phyloP scores from a whole-genome alignment of 495 filamentous ascomycete species.

The Aspergillus egyptiacus region DNA sequence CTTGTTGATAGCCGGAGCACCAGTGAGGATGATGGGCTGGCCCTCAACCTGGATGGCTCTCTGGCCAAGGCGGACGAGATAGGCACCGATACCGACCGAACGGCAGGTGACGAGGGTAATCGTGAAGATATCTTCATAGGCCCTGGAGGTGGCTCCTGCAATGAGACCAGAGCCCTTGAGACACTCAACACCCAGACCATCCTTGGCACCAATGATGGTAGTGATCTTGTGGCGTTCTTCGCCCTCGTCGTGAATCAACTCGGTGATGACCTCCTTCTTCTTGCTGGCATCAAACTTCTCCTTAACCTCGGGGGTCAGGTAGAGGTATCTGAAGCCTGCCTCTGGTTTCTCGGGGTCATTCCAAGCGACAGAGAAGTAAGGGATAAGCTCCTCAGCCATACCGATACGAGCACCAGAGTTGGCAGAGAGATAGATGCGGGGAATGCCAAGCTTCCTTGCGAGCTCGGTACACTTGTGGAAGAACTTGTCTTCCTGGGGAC shows the following conservation, averaged over 20 bases:
- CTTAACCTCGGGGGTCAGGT: conserved; percentile 81
- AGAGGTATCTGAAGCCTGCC: conserved; percentile 96
- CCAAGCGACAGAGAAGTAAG: conserved; percentile 95
- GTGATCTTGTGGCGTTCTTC: conserved; percentile 92
- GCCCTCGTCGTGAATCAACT: conserved; percentile 75
- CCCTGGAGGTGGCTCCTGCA: conserved; percentile 92
- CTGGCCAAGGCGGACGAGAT: conserved; percentile 94
- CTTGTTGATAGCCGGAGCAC: conserved; percentile 97
- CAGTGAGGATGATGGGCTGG: conserved; percentile 97
- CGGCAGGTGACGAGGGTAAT: conserved; percentile 96
- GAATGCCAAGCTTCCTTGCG: conserved; percentile 86
- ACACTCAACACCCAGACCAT: conserved; percentile 96
- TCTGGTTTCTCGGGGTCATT: conserved; percentile 80
- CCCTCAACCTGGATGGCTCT: conserved; percentile 98
- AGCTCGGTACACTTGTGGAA: conserved; percentile 99
- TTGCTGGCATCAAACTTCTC: conserved; percentile 81
- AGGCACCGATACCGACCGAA: conserved; percentile 96
- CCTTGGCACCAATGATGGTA: conserved; percentile 88
- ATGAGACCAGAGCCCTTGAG: conserved; percentile 95
- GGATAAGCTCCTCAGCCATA: conserved; percentile 93
- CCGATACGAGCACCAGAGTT: conserved; percentile 99
- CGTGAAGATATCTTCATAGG: conserved; percentile 98
- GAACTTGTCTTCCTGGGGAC: conserved; percentile 92
- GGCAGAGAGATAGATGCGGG: conserved; percentile 93
- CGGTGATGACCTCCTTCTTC: conserved; percentile 78